Base-by-base conservation (phyloP, 768 basidiomycete species). In the Phylloporus rhodoxanthus region DNA sequence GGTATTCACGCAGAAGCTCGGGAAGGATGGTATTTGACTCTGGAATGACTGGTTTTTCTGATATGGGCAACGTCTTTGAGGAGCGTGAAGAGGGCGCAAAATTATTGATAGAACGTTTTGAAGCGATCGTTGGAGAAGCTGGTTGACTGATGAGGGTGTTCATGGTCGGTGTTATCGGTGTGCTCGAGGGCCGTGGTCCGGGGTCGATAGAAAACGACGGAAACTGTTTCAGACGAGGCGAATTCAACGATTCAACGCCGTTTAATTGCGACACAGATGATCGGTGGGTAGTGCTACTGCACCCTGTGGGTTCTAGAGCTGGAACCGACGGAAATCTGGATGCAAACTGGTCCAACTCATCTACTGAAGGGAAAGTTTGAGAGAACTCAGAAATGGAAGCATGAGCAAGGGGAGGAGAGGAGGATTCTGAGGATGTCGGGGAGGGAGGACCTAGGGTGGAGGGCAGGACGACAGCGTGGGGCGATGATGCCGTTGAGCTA, bases 391-490 rank as follows among this genome's bases (percentile, higher is more conserved):
- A 70, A n/a, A 82, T 54, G 33, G 74, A 71, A 8, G 65, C 52
- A 48, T 64, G 71, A 32, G 62, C 56, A 51, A 64, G 62, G 26
- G 68, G 77, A 4, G 82, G 81, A 9, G 82, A 84, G 2, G 84
- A 81, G 13, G 85, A 81, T 14, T 80, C 74, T 2, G 84, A 84
- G 8, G 85, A 82, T 2, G 78, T 73, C 4, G 87, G 87, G 1
- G 88, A 88, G 4, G 88, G 84, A 29, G 87, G 85, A 3, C 85
- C 87, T 15, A 91, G 70, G 28, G 78, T 78, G 4, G 85, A 84
- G 2, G 82, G 76, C 0, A 84, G 79, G 9, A 91, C 84, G 42
- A 89, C 72, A 3, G 78, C 75, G 56, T 85, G 85, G n/a, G 76
- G 74, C 3, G 80, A 77, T 25, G 76, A 73, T 19, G 62, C 32